Base-by-base conservation (phyloP, 2,329 filamentous ascomycete genomes). In the Xylariaceae sp. region DNA sequence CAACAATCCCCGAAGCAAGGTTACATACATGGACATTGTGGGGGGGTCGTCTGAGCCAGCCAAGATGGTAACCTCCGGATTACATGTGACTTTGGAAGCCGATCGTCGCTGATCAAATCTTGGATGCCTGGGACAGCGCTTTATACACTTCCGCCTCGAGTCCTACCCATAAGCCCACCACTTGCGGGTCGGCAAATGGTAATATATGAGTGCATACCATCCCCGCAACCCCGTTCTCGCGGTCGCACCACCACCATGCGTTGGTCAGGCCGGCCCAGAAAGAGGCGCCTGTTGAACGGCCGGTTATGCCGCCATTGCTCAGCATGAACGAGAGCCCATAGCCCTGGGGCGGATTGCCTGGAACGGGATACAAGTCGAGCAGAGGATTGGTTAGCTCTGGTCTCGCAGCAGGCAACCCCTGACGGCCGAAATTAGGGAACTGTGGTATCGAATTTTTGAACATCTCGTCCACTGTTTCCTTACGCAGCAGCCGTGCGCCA, bases 291-390 rank as follows among this genome's bases (percentile, higher is more conserved):
- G 60, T 67, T 0, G 78, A 79, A 6, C 82, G 72, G 0, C 83
- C 81, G 2, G 81, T 81, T 1, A 66, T 60, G 0, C 75, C 74
- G 26, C 69, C 66, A 12, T 68, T 79, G 9, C 40, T 57, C 40
- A 84, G 66, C 74, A 84, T 79, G 47, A 83, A 82, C 0, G 74
- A 78, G 34, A 87, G 69, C 0, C 83, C 83, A 83, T 83, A 87
- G 8, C 85, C 85, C 63, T 87, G 83, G 0, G 83, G 78, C 42
- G 74, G 75, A 56, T 78, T 63, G 0, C 67, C 64, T 0, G 68
- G 47, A 1, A 73, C 65, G 0, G 73, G 73, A 60, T 80, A 85
- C 9, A 85, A 51, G 32, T 84, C 79, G 0, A 73, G 69, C 1
- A 77, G 57, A 0, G 68, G 64, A 60, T 80, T 78, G 2, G 76